Base-by-base conservation (phyloP, 1,284 basidiomycete genomes). In the Pholiota adiposa region DNA sequence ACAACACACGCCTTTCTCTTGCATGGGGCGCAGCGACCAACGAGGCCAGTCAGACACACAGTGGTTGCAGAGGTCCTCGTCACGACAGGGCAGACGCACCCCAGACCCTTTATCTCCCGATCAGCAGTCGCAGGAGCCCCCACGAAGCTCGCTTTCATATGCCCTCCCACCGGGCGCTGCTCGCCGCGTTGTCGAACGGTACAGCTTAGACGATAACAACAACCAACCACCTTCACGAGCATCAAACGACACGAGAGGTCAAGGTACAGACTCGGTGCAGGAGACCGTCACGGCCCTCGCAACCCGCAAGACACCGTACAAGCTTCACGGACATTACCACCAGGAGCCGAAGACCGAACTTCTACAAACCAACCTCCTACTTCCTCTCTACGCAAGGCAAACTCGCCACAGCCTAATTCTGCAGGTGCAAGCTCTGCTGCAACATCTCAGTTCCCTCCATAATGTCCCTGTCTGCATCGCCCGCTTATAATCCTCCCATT, bases 401-500 rank as follows among this genome's bases (percentile, higher is more conserved):
- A 78, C 38, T 65, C 78, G 52, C 79, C 80, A 34, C 65, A 72
- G 29, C 70, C 77, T 33, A 79, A 79, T 50, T 70, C 77, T 40
- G 74, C 73, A 43, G 71, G 74, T 9, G 72, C 72, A 43, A 70
- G 73, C 46, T 60, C 66, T 27, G 58, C 67, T 40, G 58, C 63
- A 50, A 77, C 63, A 41, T 56, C 64, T 19, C 71, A 69, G 58
- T 72, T 72, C 38, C 66, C 73, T 27, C 70, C 29, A 81, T 83
- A 60, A 79, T 84, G 68, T 81, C 82, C 34, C 72, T 86, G 50
- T 80, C 85, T 29, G 81, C 85, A 5, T 83, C 85, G 11, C 84
- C 85, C 38, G 79, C 82, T 18, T 89, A 88, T 69, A 78, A 70
- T 51, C 79, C 81, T 25, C 84, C 87, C 33, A 79, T 90, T 43